Conservation (phyloP, 495 filamentous ascomycete genomes). For the Corynascus novoguineensis region DNA sequence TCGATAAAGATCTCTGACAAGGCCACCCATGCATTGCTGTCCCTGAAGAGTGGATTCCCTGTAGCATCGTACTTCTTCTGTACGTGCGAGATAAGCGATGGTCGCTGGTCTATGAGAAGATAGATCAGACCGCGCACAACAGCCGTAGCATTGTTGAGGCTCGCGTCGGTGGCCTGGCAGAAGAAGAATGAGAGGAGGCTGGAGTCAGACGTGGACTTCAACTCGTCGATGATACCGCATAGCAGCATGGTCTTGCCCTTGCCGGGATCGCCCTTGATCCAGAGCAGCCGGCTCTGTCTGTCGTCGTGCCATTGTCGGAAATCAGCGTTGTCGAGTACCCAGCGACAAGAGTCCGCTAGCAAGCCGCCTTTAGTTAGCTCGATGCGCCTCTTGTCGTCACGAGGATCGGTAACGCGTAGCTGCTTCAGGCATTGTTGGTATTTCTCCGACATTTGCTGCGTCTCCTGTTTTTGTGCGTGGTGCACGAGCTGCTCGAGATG, state of each 20-base stretch:
- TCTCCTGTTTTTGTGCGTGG: background rate
- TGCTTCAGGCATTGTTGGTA: constrained; percentile 5
- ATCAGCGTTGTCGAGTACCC: constrained; percentile 32
- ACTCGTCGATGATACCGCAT: constrained; percentile 37
- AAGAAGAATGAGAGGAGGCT: constrained; percentile 40
- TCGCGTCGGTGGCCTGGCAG: constrained; percentile 35
- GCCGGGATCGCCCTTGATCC: too few relatives aligned
- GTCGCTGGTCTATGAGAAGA: constrained; percentile 22
- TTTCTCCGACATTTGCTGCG: background rate
- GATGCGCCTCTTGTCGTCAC: constrained; percentile 35
- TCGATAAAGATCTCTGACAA: constrained; percentile 28
- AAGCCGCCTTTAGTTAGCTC: constrained; percentile 33
- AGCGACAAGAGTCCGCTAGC: constrained; percentile 37
- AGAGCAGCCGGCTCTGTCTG: too few relatives aligned
- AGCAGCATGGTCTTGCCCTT: too few relatives aligned
- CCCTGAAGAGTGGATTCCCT: constrained; percentile 30
- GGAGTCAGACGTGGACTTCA: constrained; percentile 7
- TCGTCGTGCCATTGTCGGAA: constrained; percentile 47
- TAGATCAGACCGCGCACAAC: constrained; percentile 35
- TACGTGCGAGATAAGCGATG: constrained; percentile 30
- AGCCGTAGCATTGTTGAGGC: constrained; percentile 30
- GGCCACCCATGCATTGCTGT: constrained; percentile 27
- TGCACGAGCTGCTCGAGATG: background rate
- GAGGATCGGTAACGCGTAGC: background rate
- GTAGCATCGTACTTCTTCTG: constrained; percentile 21